These are phyloP conservation scores for Bryoerythrophyllum caledonicum DNA, from an alignment of 225 moss, liverwort and hornwort species.

Conservation along the genomic window DNA sequence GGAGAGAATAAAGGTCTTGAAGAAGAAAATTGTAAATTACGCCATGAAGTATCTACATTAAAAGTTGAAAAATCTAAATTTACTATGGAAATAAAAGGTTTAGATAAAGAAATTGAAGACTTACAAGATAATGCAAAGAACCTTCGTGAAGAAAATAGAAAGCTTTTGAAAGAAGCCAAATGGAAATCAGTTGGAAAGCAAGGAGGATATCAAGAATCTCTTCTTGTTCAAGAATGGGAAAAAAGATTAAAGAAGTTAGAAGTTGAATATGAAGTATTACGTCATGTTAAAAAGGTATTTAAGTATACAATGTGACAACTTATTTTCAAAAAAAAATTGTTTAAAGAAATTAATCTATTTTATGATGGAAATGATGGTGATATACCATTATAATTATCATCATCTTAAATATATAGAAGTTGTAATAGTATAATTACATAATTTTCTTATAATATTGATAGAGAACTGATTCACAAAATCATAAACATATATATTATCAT, in stretches of 20 bases:
- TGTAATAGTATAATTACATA: too few relatives aligned
- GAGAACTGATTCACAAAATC: too few relatives aligned
- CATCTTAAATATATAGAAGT: too few relatives aligned
- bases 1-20: slow-evolving; percentile 34
- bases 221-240: slow-evolving; percentile 40
- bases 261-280: slow-evolving; percentile 31
- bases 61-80: slow-evolving; percentile 26
- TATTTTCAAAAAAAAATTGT: too few relatives aligned
- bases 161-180: slow-evolving; percentile 42
- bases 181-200: slow-evolving; percentile 37
- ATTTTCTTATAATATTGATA: too few relatives aligned
- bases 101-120: slow-evolving; percentile 29
- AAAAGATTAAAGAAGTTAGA: slow-evolving; percentile 50
- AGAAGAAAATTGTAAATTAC: slow-evolving; percentile 22
- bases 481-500: too few relatives aligned
- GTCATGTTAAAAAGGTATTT: slow-evolving; percentile 27
- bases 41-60: slow-evolving; percentile 24
- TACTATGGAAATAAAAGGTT: slow-evolving; percentile 22
- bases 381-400: too few relatives aligned
- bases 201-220: slow-evolving; percentile 44
- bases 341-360: too few relatives aligned
- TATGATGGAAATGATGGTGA: too few relatives aligned
- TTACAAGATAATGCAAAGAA: slow-evolving; percentile 29
- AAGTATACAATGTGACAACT: too few relatives aligned
- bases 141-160: slow-evolving; percentile 46